phyloP scores from a whole-genome alignment of 1,284 basidiomycete genomes.

The Ustilago loliicola region DNA sequence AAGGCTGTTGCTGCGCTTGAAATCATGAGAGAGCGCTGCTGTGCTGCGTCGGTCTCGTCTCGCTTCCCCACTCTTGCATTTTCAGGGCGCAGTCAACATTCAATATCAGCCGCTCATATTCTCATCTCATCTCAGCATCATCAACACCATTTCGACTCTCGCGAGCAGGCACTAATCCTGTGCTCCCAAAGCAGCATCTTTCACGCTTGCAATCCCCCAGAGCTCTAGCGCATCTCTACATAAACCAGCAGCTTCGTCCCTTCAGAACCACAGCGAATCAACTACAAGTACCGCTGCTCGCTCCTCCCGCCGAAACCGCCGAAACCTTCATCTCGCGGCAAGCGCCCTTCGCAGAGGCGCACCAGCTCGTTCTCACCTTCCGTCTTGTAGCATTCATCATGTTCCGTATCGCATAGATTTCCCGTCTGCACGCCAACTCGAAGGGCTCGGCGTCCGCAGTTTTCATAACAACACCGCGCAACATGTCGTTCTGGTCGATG shows the following conservation, averaged over 20 bases:
- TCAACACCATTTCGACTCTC: neutral
- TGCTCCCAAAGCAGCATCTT: too few relatives aligned
- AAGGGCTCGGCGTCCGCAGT: neutral
- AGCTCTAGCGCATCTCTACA: too few relatives aligned
- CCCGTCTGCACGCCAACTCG: neutral
- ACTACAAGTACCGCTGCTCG: neutral
- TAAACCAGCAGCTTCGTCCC: neutral
- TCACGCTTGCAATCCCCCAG: too few relatives aligned
- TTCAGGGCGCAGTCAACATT: neutral
- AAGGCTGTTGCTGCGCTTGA: neutral
- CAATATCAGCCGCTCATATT: neutral
- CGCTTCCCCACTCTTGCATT: slow-evolving; percentile 4
- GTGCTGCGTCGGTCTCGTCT: neutral
- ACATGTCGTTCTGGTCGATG: slow-evolving; percentile 36
- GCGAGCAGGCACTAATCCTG: neutral
- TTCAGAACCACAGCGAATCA: neutral
- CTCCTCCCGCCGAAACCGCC: neutral
- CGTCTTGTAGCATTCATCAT: slow-evolving; percentile 6
- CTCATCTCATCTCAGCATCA: neutral
- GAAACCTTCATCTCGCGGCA: neutral
- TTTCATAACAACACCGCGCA: neutral
- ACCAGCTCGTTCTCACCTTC: neutral
- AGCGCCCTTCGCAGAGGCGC: neutral
- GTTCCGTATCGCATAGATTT: slow-evolving; percentile 4
- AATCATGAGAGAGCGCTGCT: neutral